Base-by-base conservation (phyloP, 2,329 filamentous ascomycete species). In the Scortechinia acanthostroma region DNA sequence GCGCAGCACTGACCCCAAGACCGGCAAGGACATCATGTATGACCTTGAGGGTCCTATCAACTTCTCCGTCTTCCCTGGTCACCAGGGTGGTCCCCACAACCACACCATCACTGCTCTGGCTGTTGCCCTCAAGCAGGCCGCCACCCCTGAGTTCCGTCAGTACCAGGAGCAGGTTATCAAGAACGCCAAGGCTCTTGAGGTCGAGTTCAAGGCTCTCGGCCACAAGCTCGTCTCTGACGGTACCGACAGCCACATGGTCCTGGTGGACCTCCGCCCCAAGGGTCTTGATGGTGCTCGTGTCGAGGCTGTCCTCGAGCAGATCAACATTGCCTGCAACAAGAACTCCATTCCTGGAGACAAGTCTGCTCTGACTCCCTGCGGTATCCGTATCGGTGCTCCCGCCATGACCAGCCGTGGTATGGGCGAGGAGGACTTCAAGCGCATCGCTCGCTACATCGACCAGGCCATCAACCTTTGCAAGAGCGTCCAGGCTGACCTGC, bases 1-100 rank as follows among this genome's bases (percentile, higher is more conserved):
- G 50, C 87, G 91, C 60, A 89, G 86, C 59, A 86, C 86, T 45
- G 88, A 97, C 62, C 69, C 84, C 49, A 79, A 76, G 44, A 81
- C 80, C 54, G 35, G 35, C 35, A 79, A 83, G 62, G 73, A 85
- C 56, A 72, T 74, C 50, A 64, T 83, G 59, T 88, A 86, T 62
- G 79, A 88, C 53, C 75, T 88, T 25, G 84, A 88, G 62, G 73
- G 74, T 23, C 80, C 83, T 37, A 88, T 88, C 66, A 88, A 88
- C 66, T 76, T 81, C 55, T 87, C 83, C 42, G 84, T 88, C 48
- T 88, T 88, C 72, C 84, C 84, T 30, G 84, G 84, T 45, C 84
- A 88, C 63, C 84, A 88, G 64, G 84, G 84, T 60, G 84, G 84
- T 43, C 84, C 84, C 45, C 84, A 88, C 67, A 88, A 88, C 68